These are phyloP conservation scores for Cryptococcus depauperatus DNA, from an alignment of 1,284 basidiomycete genomes.

Conservation along the genomic window DNA sequence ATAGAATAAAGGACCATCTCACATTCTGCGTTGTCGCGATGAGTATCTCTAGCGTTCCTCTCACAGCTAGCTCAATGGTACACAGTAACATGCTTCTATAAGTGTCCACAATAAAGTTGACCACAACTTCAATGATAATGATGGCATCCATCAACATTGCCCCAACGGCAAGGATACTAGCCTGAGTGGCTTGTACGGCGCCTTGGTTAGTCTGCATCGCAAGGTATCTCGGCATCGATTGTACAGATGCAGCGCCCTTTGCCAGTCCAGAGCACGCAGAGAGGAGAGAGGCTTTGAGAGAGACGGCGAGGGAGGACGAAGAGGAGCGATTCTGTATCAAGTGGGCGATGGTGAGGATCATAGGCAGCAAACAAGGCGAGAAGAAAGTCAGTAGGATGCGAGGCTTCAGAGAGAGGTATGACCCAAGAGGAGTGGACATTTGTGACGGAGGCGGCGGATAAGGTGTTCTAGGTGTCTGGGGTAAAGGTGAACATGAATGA, in stretches of 20 bases:
- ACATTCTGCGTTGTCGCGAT: slow-evolving; percentile 75
- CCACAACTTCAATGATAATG: slow-evolving; percentile 73
- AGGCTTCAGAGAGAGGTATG: slow-evolving; percentile 73
- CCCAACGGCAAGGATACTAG: slow-evolving; percentile 66
- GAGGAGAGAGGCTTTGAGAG: slow-evolving; percentile 63
- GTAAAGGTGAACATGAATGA: slow-evolving; percentile 26
- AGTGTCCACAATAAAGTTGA: slow-evolving; percentile 83
- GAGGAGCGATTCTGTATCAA: slow-evolving; percentile 59
- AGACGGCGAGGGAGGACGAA: slow-evolving; percentile 58
- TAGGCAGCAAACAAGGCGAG: slow-evolving; percentile 58
- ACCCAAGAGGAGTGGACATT: slow-evolving; percentile 50
- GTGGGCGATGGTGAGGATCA: slow-evolving; percentile 76
- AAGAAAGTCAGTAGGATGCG: slow-evolving; percentile 74
- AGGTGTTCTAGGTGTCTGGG: slow-evolving; percentile 27
- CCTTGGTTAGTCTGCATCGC: slow-evolving; percentile 74
- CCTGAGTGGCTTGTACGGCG: slow-evolving; percentile 67
- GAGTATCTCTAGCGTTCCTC: slow-evolving; percentile 68
- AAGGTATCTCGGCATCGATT: slow-evolving; percentile 77
- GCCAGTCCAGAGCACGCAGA: slow-evolving; percentile 76
- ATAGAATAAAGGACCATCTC: slow-evolving; percentile 29
- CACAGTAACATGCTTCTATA: slow-evolving; percentile 88
- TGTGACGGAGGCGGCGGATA: slow-evolving; percentile 13
- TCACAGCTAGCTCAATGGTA: slow-evolving; percentile 80
- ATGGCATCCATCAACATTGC: slow-evolving; percentile 57
- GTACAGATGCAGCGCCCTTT: slow-evolving; percentile 66